phyloP scores from a whole-genome alignment of 148 eudicot genomes.

The Fagopyrum esculentum region DNA sequence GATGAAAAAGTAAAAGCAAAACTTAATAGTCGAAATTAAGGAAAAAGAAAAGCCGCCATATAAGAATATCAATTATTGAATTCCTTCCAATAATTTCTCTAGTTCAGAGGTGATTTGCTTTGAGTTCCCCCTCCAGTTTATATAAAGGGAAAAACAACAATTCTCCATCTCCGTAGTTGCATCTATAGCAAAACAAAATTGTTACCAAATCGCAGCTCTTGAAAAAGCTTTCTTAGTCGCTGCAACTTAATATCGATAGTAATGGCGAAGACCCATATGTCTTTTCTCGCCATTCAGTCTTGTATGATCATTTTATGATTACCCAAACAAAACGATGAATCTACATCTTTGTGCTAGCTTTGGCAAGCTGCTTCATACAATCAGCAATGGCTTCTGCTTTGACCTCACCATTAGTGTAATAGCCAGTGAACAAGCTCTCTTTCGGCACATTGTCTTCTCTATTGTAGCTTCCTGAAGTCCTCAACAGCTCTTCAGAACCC shows the following conservation, averaged over 20 bases:
- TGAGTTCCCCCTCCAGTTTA: too few relatives aligned
- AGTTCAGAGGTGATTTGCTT: too few relatives aligned
- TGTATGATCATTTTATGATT: background rate
- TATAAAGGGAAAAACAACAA: too few relatives aligned
- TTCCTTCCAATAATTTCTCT: too few relatives aligned
- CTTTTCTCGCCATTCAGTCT: background rate
- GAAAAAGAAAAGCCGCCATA: too few relatives aligned
- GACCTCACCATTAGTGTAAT: constrained; percentile 17
- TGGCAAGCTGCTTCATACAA: constrained; percentile 41
- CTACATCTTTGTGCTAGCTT: constrained; percentile 19
- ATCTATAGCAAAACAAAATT: background rate
- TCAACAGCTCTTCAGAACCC: constrained; percentile 53
- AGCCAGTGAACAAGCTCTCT: constrained; percentile 46
- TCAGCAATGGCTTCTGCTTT: constrained; percentile 46
- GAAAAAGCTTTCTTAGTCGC: background rate
- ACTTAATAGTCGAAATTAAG: too few relatives aligned
- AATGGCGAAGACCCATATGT: background rate
- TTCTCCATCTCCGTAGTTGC: too few relatives aligned
- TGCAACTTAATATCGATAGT: background rate
- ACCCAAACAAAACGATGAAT: background rate
- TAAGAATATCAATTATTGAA: too few relatives aligned
- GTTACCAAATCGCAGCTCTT: background rate
- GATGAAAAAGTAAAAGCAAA: too few relatives aligned
- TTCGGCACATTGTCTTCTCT: constrained; percentile 56
- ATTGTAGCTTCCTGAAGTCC: constrained; percentile 50